Evolutionary conservation across 139 green algal genomes (phyloP), one percentile per base, ranked within the genome.

Genomic region (Asterochloris sp.): DNA sequence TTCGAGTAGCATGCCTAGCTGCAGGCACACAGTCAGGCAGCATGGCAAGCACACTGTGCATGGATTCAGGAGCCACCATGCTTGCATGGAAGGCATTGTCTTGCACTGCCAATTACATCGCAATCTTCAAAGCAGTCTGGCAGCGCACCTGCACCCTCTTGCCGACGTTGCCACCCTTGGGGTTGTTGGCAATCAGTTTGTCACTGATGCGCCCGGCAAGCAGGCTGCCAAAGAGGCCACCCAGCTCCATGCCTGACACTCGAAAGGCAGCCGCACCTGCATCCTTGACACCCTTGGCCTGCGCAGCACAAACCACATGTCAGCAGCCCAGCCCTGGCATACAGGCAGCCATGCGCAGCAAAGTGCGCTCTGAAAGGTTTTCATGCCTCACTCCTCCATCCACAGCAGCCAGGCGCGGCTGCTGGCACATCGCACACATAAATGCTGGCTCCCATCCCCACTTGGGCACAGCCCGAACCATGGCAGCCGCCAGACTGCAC

Each of bases 221-320:
- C 69, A 98, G 86, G 79, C 83, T 92, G 74, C 95, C 95, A 28
- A 93, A 83, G 64, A 98, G 87, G 68, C 95, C 95, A 47, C 95
- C 95, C 74, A 98, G 91, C 92, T 98, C 95, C 68, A 98, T 88
- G 21, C 95, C 95, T 15, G 89, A 94, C 81, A 98, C 95, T 17
- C 90, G 86, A 81, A 96, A 83, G 0, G 90, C 93, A 10, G 93
- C 92, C 83, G 73, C 71, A 16, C 92, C 94, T 1, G 93, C 95
- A 82, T 97, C 94, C 12, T 86, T 88, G 62, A 97, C 93, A 67
- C 92, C 94, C 89, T 98, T 97, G 69, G 88, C 89, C 85, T 91
- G 84, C 68, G 67, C 0, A 78, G 12, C 14, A 63, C 16, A 10
- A 9, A 2, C 66, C 19, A 71, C 66, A 26, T 71, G 66, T 71